phyloP scores from a whole-genome alignment of 495 filamentous ascomycete species.

The Aspergillus bertholletiae region DNA sequence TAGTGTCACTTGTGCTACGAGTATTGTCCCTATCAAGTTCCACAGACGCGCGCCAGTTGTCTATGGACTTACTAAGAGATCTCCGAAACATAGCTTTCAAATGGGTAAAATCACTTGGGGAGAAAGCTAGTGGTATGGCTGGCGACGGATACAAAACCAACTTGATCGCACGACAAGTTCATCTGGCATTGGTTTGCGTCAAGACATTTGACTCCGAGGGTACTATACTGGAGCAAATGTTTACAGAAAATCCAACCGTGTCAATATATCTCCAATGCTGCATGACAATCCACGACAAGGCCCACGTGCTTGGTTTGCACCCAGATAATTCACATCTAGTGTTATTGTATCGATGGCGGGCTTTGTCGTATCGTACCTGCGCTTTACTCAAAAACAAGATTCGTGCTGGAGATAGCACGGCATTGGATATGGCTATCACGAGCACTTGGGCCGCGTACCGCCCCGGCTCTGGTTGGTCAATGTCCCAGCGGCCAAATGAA shows the following conservation, averaged over 20 bases:
- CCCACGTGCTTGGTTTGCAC: not conserved
- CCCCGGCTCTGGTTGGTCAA: conserved; percentile 19
- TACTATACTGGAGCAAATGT: conserved; percentile 8
- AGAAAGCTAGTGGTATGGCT: conserved; percentile 6
- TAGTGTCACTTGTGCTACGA: too few species aligned
- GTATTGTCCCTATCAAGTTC: not conserved
- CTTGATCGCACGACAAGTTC: conserved; percentile 23
- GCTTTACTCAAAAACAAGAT: conserved; percentile 11
- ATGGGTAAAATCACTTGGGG: conserved; percentile 10
- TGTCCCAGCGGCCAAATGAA: not conserved
- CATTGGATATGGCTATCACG: conserved; percentile 33
- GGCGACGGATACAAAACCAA: conserved; percentile 15
- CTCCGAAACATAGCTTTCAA: conserved; percentile 10
- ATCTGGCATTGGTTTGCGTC: conserved; percentile 32
- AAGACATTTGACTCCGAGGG: conserved; percentile 34
- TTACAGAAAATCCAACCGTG: conserved; percentile 12
- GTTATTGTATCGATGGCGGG: conserved; percentile 26
- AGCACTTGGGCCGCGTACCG: conserved; percentile 35
- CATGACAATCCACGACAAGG: conserved; percentile 32
- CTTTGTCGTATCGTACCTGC: conserved; percentile 18
- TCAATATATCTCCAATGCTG: conserved; percentile 38
- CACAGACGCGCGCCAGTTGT: conserved; percentile 5
- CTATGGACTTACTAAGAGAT: conserved; percentile 1
- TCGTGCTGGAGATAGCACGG: conserved; percentile 6
- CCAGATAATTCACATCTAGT: conserved; percentile 12